Base-by-base conservation (phyloP, 148 eudicot species). In the Selenicereus undatus region DNA sequence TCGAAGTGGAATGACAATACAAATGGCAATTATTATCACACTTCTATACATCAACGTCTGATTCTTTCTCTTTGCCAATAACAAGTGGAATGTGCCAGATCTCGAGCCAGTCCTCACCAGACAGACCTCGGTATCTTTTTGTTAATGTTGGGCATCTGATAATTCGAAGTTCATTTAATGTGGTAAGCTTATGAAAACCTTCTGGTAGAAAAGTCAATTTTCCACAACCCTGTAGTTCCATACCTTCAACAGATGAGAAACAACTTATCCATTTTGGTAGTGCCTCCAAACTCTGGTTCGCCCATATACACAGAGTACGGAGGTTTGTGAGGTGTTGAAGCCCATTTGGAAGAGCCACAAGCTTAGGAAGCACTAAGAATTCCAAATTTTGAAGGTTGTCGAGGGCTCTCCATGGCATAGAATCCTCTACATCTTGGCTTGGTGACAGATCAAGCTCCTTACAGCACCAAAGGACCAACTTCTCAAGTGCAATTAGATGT, bases 401-500 rank as follows among this genome's bases (percentile, higher is more conserved):
- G 7, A 82, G 42, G 54, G 76, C 69, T 76, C 76, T 79, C 80
- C 83, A 85, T 27, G 85, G 75, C 84, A 78, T 74, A 18, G 66
- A 56, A 22, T 70, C 68, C 11, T 29, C 73, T 13, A 51, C 14
- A 48, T 48, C 52, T 48, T 48, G 52, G 52, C 52, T 48, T 10
- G 52, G 52, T 48, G 52, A 48, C 14, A 85, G 54, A 50, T 73
- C 82, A 35, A 79, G 81, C 52, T 35, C 24, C 4, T 20, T 2
- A 43, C 81, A 82, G 0, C 4, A 11, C 39, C 22, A 8, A 22
- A 82, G 0, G 4, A 36, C 17, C 77, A 83, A 36, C 9, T 80
- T 64, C 43, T 39, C 43, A 39, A 39, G 43, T 39, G 43, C 43
- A 4, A 5, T 39, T 39, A 39, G 43, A 39, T 39, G 43, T 39